phyloP scores from a whole-genome alignment of 2,329 filamentous ascomycete species.

The Rutstroemia sydowiana region DNA sequence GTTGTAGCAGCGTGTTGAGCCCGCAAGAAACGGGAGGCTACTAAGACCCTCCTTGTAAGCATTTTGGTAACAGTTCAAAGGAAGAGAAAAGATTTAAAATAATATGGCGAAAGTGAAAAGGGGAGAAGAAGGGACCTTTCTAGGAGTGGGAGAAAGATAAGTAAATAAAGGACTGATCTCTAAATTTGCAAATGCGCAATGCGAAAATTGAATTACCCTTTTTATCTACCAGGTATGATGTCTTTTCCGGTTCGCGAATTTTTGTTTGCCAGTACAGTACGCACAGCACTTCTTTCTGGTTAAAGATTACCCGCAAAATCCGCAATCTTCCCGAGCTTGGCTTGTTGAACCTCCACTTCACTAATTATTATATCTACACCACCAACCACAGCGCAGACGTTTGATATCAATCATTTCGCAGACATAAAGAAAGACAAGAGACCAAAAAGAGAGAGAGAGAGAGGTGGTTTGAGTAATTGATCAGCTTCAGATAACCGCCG shows the following conservation, averaged over 20 bases:
- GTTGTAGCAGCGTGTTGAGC: constrained; percentile 17
- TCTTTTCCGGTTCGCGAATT: constrained; percentile 11
- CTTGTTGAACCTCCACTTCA: constrained; percentile 10
- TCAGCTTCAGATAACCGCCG: not conserved
- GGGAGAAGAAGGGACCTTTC: constrained; percentile 9
- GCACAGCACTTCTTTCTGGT: no score
- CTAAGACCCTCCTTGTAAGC: constrained; percentile 29
- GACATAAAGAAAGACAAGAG: not conserved
- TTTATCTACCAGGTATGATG: constrained; percentile 2
- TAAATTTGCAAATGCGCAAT: not conserved
- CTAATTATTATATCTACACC: not conserved
- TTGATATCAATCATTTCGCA: not conserved
- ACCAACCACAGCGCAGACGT: not conserved
- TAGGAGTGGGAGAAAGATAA: not conserved
- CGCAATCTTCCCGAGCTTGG: constrained; percentile 3
- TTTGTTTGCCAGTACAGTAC: constrained; percentile 3
- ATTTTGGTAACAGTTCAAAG: constrained; percentile 17
- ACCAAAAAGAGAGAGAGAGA: not conserved
- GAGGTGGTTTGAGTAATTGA: not conserved
- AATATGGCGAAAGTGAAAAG: constrained; percentile 14
- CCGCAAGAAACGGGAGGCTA: constrained; percentile 29
- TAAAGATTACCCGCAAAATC: constrained; percentile 1
- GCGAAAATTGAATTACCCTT: constrained; percentile 4
- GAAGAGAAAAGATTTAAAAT: constrained; percentile 12
- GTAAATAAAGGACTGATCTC: not conserved